Base-by-base conservation (phyloP, 2,329 filamentous ascomycete genomes). In the Hypoxylon sp. region DNA sequence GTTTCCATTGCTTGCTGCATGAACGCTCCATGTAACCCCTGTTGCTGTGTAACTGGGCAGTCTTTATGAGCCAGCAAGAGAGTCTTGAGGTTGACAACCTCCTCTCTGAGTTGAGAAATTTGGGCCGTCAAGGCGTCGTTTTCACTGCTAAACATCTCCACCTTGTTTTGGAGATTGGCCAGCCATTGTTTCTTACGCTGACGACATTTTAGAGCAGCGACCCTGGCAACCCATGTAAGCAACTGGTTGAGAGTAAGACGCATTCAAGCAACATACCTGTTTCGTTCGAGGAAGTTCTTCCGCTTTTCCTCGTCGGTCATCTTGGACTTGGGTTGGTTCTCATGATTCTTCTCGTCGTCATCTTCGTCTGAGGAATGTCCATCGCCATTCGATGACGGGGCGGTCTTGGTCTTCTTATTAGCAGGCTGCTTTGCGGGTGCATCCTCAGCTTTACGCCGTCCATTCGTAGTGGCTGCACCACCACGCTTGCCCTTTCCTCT, bases 131-230 rank as follows among this genome's bases (percentile, higher is more conserved):
- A 84, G 1, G 89, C 89, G 75, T 99, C 96, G 69, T 98, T 98
- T 79, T 99, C 96, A 0, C 86, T 90, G 68, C 91, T 94, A 75
- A 93, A 98, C 70, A 97, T 85, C 78, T 99, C 96, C 14, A 98
- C 95, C 79, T 98, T 98, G 59, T 88, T 88, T 78, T 99, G 96
- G 1, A 99, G 85, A 72, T 97, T 98, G 30, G 92, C 92, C 61
- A 98, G 87, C 96, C 96, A 99, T 77, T 98, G 96, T 85, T 99
- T 99, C 85, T 99, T 99, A 18, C 96, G 89, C 79, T 99, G 96
- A 65, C 96, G 91, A 79, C 96, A 99, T 77, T 99, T 99, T 64
- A 99, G 84, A 2, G 96, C 96, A 67, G 96, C 96, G 70, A 99
- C 93, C 76, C 96, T 97, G 70, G n/a, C 40, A 50, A 11, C 9